Evolutionary conservation across 2,329 filamentous ascomycete species (phyloP), one percentile per base, ranked within the genome.

Genomic region (Fusarium compactum): DNA sequence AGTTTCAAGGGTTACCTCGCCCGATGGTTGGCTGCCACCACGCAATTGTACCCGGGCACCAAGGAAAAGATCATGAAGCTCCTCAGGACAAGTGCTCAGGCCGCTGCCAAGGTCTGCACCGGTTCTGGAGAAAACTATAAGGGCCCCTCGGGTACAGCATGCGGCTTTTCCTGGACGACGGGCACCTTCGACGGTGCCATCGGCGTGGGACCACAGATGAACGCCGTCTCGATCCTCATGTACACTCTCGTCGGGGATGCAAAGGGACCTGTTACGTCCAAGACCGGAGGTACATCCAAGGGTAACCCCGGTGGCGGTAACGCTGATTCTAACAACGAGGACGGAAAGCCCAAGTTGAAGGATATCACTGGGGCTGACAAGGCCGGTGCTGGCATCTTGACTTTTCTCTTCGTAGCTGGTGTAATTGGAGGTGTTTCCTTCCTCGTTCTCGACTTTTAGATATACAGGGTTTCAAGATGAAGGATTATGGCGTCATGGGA

Each of bases 1-100:
- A 89, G 86, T 50, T 94, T 94, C 87, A 94, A 94, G 81, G 91
- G 90, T 14, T 94, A 93, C 78, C 83, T 93, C 27, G 80, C 88
- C 27, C 89, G 92, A 46, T 94, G 90, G 88, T 80, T 91, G 76
- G 85, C 87, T 2, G 82, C 81, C 20, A 85, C 87, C 3, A 80
- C 84, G 9, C 84, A 87, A 76, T 77, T 90, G 73, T 87, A 85
- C 2, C 86, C 89, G 1, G 82, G 84, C 68, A 87, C 85, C 2
- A 81, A 79, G 63, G 78, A 83, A 51, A 79, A 76, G 7, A 85
- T 91, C 66, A 81, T 82, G 73, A 82, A 84, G 8, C 79, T 89
- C n/a, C 78, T 91, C 45, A 76, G 79, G 32, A 77, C 80, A n/a
- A 84, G 82, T 30, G 89, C 87, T 1, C 65, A 75, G 18, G 87